Base-by-base conservation (phyloP, 176 grass and related monocot species). In the Thinopyrum elongatum region DNA sequence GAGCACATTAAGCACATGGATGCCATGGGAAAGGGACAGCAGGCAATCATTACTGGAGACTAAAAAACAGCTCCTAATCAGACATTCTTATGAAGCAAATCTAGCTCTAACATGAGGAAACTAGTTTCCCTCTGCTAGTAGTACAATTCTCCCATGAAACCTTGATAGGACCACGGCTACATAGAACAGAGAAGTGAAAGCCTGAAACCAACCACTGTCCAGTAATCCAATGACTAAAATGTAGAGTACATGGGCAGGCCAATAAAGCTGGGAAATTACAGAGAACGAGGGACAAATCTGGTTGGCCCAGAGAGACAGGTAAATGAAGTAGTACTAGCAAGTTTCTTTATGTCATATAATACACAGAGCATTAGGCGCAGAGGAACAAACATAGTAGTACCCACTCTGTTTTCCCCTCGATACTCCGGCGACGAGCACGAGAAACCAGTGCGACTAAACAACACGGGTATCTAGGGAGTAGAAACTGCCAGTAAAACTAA, bases 1-100 rank as follows among this genome's bases (percentile, higher is more conserved):
- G 33, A 41, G 31, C 80, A 19, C 65, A 72, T 83, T 34, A 71
- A 83, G 65, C 31, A 82, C 11, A 70, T 42, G 19, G 46, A 31
- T 75, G 22, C 7, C 17, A 36, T 65, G 83, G 28, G 49, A 35
- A 65, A 3, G 21, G 12, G 39, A 76, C 4, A 7, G 11, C 10
- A 42, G 6, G 35, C 41, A 59, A 82, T 31, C 86, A 76, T 57
- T 44, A 60, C 8, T 22, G 31, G 14, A 74, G 23, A 72, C 31
- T 57, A 57, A 63, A 46, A 86, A 41, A 12, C 8, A 35, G 72
- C 0, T 9, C 38, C 49, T 49, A 51, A 81, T 42, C 65, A 61
- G 35, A 63, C 53, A 80, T 58, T 33, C 77, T 15, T 41, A 44
- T 23, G 4, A 60, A 58, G 42, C 27, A 66, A 66, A 17, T 7